Conservation (phyloP, 2,329 filamentous ascomycete genomes). For the Mariannaea elegans region DNA sequence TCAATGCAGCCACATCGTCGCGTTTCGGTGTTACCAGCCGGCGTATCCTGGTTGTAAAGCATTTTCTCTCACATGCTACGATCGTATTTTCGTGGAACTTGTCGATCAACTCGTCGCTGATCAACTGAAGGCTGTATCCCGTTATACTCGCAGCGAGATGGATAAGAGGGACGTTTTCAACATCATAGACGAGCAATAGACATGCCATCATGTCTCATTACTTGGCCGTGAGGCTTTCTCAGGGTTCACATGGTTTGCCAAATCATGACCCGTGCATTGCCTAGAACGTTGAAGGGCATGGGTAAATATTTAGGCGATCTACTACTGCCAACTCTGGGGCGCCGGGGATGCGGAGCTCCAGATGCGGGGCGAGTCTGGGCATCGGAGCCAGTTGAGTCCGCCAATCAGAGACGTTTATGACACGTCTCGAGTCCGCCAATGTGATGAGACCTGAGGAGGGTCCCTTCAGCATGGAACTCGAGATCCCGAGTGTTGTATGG, state of each 20-base stretch:
- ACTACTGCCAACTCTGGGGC: background rate
- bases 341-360: background rate
- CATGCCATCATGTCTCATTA: constrained; percentile 13
- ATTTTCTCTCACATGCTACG: constrained; percentile 1
- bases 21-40: background rate
- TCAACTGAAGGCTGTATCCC: constrained; percentile 4
- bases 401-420: constrained; percentile 2
- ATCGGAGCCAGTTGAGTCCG: constrained; percentile 13
- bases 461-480: no score
- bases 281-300: background rate
- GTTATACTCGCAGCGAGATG: constrained; percentile 23
- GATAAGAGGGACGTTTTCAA: constrained; percentile 4
- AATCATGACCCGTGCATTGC: background rate
- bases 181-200: constrained; percentile 16
- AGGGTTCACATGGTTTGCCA: background rate
- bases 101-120: background rate
- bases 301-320: constrained; percentile 25
- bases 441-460: background rate
- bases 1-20: background rate
- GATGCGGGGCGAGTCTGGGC: background rate
- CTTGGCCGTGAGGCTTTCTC: background rate
- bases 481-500: background rate
- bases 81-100: background rate
- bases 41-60: background rate
- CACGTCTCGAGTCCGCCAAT: constrained; percentile 7